Evolutionary conservation across 2,329 filamentous ascomycete genomes (phyloP).

Genomic region (Verticillium albo-atrum): DNA sequence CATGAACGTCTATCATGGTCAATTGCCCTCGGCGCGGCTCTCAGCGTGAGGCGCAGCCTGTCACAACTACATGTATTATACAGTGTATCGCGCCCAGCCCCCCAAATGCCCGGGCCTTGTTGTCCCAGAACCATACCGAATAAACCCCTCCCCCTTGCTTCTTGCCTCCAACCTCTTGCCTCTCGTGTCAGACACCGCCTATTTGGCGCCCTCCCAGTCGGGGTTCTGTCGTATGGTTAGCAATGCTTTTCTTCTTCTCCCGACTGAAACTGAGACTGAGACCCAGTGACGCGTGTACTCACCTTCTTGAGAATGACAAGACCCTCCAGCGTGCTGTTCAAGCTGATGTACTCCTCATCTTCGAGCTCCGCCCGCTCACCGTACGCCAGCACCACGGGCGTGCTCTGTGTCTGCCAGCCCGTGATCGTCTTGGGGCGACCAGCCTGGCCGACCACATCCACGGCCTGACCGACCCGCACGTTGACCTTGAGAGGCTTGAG

Average conservation of each 20-base stretch:
- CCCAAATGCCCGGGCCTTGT: background rate
- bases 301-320: conserved; percentile 97
- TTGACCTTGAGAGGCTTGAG: conserved; percentile 92
- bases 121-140: conserved; percentile 7
- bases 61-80: conserved; percentile 11
- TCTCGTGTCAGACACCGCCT: conserved; percentile 2
- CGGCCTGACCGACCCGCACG: conserved; percentile 94
- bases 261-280: background rate
- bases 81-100: conserved; percentile 12
- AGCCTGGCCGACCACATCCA: conserved; percentile 95
- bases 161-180: background rate
- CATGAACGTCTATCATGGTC: background rate
- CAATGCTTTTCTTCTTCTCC: background rate
- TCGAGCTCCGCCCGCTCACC: conserved; percentile 95
- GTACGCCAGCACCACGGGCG: conserved; percentile 90
- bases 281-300: conserved; percentile 14
- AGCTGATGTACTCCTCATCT: conserved; percentile 92
- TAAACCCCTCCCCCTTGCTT: background rate
- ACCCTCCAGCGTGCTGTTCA: conserved; percentile 89
- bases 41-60: background rate
- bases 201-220: conserved; percentile 49
- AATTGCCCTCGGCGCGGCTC: background rate
- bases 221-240: conserved; percentile 38
- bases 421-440: conserved; percentile 98
- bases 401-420: conserved; percentile 98